These are phyloP conservation scores for Phytophthora palmivora DNA, from an alignment of 352 stramenopile species.

Conservation along the genomic window DNA sequence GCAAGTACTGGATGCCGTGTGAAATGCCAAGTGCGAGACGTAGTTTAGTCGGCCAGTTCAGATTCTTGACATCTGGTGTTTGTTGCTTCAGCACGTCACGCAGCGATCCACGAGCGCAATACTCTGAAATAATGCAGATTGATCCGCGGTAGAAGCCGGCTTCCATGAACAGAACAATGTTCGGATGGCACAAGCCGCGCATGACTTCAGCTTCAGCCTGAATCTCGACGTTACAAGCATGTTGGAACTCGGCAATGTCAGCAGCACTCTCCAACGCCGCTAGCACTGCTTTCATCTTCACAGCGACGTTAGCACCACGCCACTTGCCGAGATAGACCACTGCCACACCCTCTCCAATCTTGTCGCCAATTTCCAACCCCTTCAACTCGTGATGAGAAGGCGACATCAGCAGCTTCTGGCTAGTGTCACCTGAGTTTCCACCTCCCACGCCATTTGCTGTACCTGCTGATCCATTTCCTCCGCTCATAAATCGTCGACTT, in stretches of 20 bases:
- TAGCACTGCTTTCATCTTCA: conserved; percentile 93
- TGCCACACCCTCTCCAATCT: conserved; percentile 86
- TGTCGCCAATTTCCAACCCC: conserved; percentile 81
- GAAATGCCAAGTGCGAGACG: conserved; percentile 80
- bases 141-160: conserved; percentile 85
- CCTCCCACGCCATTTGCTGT: conserved; percentile 28
- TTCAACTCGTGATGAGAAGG: conserved; percentile 78
- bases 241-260: conserved; percentile 75
- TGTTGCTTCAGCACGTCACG: conserved; percentile 93
- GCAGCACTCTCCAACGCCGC: conserved; percentile 63
- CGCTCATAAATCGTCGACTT: conserved; percentile 38
- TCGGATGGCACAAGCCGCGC: conserved; percentile 82
- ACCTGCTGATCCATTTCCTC: conserved; percentile 32
- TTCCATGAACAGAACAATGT: conserved; percentile 92
- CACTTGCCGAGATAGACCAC: conserved; percentile 96
- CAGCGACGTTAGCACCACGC: conserved; percentile 95
- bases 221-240: conserved; percentile 88
- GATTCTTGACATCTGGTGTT: conserved; percentile 60
- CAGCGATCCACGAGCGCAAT: conserved; percentile 93
- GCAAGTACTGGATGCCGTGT: conserved; percentile 91
- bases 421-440: conserved; percentile 29
- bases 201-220: conserved; percentile 84
- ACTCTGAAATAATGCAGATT: conserved; percentile 97
- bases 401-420: conserved; percentile 57
- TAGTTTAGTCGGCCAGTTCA: conserved; percentile 86